Percentiles rank a stretch among this genome's conserved stretches.
Evolutionary conservation across 495 filamentous ascomycete species (phyloP).

Genomic region (Trypethelium eluteriae): DNA sequence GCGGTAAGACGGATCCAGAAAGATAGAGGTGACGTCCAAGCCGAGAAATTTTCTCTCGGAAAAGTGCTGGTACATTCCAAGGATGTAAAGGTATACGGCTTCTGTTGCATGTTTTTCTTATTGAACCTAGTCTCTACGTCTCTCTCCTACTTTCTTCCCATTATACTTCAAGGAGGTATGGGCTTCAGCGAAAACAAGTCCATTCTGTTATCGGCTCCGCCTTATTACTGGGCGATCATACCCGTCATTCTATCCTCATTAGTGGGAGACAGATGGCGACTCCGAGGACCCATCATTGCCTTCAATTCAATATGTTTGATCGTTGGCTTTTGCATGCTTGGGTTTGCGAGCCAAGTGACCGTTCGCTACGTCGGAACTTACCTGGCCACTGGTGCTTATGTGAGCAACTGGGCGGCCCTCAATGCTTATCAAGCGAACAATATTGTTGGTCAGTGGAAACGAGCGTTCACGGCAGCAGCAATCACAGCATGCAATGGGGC

Average conservation of each 20-base stretch:
- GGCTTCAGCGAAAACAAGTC: slow-evolving; percentile 58
- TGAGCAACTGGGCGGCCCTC: slow-evolving; percentile 73
- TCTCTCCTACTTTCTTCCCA: slow-evolving; percentile 59
- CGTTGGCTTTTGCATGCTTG: slow-evolving; percentile 64
- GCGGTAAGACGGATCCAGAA: slow-evolving; percentile 31
- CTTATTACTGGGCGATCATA: slow-evolving; percentile 68
- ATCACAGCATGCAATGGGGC: slow-evolving; percentile 66
- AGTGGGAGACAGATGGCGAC: slow-evolving; percentile 55
- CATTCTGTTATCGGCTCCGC: slow-evolving; percentile 66
- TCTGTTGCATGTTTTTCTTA: slow-evolving; percentile 64
- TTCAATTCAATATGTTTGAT: slow-evolving; percentile 71
- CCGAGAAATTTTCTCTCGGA: slow-evolving; percentile 52
- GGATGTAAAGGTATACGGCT: slow-evolving; percentile 67
- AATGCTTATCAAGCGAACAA: slow-evolving; percentile 68
- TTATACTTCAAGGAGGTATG: slow-evolving; percentile 64
- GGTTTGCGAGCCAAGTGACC: slow-evolving; percentile 58
- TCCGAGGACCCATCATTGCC: slow-evolving; percentile 60
- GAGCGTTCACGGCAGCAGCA: slow-evolving; percentile 60
- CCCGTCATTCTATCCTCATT: slow-evolving; percentile 64
- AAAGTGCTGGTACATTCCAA: slow-evolving; percentile 53
- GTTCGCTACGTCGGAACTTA: slow-evolving; percentile 68
- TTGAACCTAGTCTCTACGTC: slow-evolving; percentile 63
- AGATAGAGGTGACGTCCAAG: slow-evolving; percentile 53
- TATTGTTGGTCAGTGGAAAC: slow-evolving; percentile 68
- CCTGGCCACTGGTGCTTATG: slow-evolving; percentile 69